Evolutionary conservation across 768 basidiomycete species (phyloP), one percentile per base, ranked within the genome.

Genomic region (Filobasidium wieringae): DNA sequence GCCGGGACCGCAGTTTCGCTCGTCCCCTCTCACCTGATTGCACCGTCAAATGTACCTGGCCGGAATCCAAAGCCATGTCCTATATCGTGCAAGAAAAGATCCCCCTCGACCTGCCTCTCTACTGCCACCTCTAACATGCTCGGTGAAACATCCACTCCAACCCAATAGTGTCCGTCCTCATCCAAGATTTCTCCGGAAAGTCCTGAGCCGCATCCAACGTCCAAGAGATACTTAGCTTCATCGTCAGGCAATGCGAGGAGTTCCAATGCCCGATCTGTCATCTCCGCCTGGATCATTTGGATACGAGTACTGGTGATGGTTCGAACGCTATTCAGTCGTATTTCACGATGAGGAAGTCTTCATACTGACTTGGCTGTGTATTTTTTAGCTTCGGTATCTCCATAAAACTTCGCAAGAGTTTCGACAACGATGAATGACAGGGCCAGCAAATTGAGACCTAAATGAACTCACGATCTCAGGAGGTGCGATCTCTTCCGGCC

Each of bases 51-150:
- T 62, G 87, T 86, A 60, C 93, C 95, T 57, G 95, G 88, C 37
- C 95, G 81, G 74, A 95, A 99, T 7, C 92, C 91, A 67, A 97
- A 87, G 0, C 95, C 95, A 72, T 99, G 95, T 0, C 95, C 95
- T 40, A 97, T 95, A 68, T 99, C 95, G 64, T 96, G 92, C 32
- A 97, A 74, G 72, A 99, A 93, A 24, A 99, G 76, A 73, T 99
- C 95, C 2, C 95, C 95, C 63, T 92, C 89, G 0, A 96, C 87
- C 69, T 97, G 88, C 37, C 93, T 79, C 71, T 96, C 90, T 51
- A 99, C 76, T 7, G 95, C 95, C 29, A 96, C 89, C 80, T 97
- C 92, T 30, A 99, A 81, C 95, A 99, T 99, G 63, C 88, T 91
- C 0, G 93, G 93, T 0, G 90, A 84, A 55, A 97, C 85, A 70